These are phyloP conservation scores for Nicotiana otophora DNA, from an alignment of 257 asterid genomes.

Conservation along the genomic window DNA sequence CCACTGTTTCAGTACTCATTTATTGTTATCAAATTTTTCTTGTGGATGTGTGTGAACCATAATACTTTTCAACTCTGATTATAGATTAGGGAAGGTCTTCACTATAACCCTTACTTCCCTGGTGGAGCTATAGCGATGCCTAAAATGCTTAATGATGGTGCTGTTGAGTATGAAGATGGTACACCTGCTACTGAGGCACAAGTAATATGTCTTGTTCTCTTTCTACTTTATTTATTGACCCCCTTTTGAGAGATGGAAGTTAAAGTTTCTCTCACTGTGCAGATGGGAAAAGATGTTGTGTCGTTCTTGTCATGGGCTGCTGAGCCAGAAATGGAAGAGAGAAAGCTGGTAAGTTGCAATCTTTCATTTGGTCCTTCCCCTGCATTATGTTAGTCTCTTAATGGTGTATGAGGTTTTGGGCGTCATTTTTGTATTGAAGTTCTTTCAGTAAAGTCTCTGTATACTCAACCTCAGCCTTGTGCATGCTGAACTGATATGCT, in stretches of 20 bases:
- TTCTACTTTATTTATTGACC: not conserved
- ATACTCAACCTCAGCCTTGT: not conserved
- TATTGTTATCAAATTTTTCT: not conserved
- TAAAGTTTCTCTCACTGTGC: conserved; percentile 1
- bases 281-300: conserved; percentile 77
- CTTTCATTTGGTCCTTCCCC: not conserved
- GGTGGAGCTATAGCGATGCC: conserved; percentile 85
- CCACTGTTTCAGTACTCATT: not conserved
- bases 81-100: conserved; percentile 65
- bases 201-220: conserved; percentile 26
- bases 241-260: not conserved
- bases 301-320: conserved; percentile 72
- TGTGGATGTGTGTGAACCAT: not conserved
- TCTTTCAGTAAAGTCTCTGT: not conserved
- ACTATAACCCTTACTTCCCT: conserved; percentile 72
- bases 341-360: conserved; percentile 45
- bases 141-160: conserved; percentile 75
- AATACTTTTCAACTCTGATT: not conserved
- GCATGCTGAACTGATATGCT: not conserved
- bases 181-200: conserved; percentile 78
- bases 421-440: no score
- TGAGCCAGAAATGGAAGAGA: conserved; percentile 81
- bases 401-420: not conserved
- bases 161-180: conserved; percentile 72
- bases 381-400: not conserved